Base-by-base conservation (phyloP, 2,329 filamentous ascomycete species). In the Phoma sp. region DNA sequence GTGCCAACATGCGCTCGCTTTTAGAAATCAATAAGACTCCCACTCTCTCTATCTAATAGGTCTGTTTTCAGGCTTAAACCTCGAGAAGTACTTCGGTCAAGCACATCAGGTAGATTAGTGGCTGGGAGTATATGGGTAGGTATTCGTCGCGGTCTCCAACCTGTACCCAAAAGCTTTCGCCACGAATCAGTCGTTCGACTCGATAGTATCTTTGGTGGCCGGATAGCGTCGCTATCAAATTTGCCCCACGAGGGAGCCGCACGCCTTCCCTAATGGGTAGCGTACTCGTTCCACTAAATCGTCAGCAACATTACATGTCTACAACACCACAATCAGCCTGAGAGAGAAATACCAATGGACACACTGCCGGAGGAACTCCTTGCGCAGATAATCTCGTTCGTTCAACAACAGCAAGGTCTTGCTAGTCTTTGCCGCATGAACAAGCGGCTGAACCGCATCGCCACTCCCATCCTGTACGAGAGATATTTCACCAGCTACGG, bases 341-440 rank as follows among this genome's bases (percentile, higher is more conserved):
- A 19, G 6, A 4, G 4, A 6, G 12, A 25, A 9, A 2, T 33
- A 10, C 9, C 9, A 6, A 55, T 51, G 52, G 41, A 55, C 2
- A 15, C 7, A 6, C 21, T 55, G 9, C 52, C 52, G 2, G 52
- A 55, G 15, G 52, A 55, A 13, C 32, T 55, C 0, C 46, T 55
- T 10, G 32, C 25, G 10, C 52, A 55, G 6, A 55, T 55, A 7
- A 24, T 55, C 6, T 38, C 41, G 12, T 19, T 51, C 13, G 32
- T 55, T 8, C 32, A 46, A 13, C 43, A 46, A 10, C 46, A 51
- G 7, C 27, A 43, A 13, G 46, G 36, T 24, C 41, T 55, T 6
- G 52, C 46, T n/a, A 46, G 46, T 8, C 47, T 55, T 15, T 55
- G 52, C 41, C 52, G 41, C 25, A 43, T 43, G 46, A 51, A 55